Conservation (phyloP, 306 rosid genomes). For the Sphenostylis stenocarpa region DNA sequence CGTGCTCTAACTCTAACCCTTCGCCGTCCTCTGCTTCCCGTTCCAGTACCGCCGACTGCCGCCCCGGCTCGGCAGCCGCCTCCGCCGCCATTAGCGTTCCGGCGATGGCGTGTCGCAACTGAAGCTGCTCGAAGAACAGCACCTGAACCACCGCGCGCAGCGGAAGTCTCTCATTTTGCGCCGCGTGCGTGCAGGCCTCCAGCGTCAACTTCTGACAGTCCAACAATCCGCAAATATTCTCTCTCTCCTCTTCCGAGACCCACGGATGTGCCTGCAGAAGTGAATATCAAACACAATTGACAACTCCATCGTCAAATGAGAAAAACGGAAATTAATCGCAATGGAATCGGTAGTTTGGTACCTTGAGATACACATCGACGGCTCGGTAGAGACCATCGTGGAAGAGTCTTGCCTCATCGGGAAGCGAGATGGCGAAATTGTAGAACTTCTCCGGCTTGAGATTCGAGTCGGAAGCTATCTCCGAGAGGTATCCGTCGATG, state of each 20-base stretch:
- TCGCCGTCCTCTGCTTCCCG: conserved; percentile 24
- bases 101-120: conserved; percentile 91
- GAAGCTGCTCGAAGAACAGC: conserved; percentile 95
- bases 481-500: conserved; percentile 82
- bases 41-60: conserved; percentile 49
- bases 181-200: conserved; percentile 98
- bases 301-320: neutral
- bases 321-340: neutral
- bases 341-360: conserved; percentile 1
- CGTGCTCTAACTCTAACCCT: conserved; percentile 33
- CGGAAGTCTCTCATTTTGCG: conserved; percentile 96
- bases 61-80: conserved; percentile 38
- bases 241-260: conserved; percentile 73
- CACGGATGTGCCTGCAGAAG: conserved; percentile 75
- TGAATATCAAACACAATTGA: neutral
- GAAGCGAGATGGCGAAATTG: conserved; percentile 68
- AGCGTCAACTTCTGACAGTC: conserved; percentile 87
- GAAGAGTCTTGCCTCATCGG: conserved; percentile 85
- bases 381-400: conserved; percentile 96
- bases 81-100: conserved; percentile 73
- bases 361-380: conserved; percentile 93
- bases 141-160: conserved; percentile 88
- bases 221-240: conserved; percentile 68
- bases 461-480: conserved; percentile 92
- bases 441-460: conserved; percentile 66